Percentiles rank a stretch among this genome's conserved stretches.
phyloP scores from a whole-genome alignment of 176 grass and related monocot genomes.

The Avena atlantica region DNA sequence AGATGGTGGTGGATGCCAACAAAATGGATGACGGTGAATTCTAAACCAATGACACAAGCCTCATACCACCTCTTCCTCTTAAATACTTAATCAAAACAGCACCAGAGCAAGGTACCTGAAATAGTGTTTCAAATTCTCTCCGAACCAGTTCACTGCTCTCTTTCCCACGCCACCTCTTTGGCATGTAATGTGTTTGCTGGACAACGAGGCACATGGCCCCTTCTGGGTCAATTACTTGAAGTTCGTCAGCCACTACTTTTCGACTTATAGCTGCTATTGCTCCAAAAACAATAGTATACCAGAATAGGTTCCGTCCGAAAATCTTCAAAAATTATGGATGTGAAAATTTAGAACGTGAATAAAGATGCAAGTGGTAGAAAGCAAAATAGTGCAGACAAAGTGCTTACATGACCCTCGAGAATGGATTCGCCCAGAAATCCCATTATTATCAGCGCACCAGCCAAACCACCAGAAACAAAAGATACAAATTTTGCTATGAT shows the following conservation, averaged over 20 bases:
- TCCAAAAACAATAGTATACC: slow-evolving; percentile 98
- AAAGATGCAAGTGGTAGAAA: slow-evolving; percentile 11
- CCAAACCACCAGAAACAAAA: slow-evolving; percentile 97
- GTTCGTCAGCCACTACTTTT: slow-evolving; percentile 86
- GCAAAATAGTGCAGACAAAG: slow-evolving; percentile 3
- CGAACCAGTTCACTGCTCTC: slow-evolving; percentile 78
- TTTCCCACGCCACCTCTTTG: slow-evolving; percentile 90
- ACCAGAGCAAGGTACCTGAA: slow-evolving; percentile 61
- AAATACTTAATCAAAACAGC: slow-evolving; percentile 15
- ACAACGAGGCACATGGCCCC: slow-evolving; percentile 83
- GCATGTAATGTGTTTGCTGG: slow-evolving; percentile 95
- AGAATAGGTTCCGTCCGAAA: slow-evolving; percentile 94
- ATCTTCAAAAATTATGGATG: slow-evolving; percentile 54
- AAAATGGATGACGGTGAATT: slow-evolving; percentile 6
- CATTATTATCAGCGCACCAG: slow-evolving; percentile 89
- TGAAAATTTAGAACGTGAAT: slow-evolving; percentile 23
- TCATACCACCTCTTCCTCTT: neutral
- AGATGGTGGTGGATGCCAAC: neutral
- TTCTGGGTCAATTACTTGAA: slow-evolving; percentile 95
- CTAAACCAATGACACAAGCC: slow-evolving; percentile 5
- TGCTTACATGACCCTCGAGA: slow-evolving; percentile 91
- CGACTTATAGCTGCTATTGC: slow-evolving; percentile 94
- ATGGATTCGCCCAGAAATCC: slow-evolving; percentile 92
- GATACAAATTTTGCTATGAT: slow-evolving; percentile 95
- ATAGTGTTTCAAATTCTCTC: slow-evolving; percentile 86